Evolutionary conservation across 75 land plant genomes (phyloP).

Genomic region (Gnetum montanum): DNA sequence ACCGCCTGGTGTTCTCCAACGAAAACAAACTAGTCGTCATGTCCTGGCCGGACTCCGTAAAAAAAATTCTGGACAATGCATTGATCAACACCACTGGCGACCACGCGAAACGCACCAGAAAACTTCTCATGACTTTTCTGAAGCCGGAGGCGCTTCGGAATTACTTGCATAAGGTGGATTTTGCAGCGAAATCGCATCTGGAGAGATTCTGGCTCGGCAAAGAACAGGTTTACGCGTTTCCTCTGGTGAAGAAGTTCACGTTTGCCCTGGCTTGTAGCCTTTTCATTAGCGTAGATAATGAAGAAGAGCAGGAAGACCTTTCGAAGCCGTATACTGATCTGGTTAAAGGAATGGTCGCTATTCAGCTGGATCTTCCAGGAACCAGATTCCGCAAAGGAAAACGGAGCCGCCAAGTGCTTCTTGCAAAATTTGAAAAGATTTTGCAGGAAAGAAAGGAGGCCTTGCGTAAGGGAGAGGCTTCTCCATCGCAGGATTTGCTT

Average conservation of each 20-base stretch:
- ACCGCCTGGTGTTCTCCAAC: conserved; percentile 34
- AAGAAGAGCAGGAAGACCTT: not conserved
- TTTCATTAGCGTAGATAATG: conserved; percentile 12
- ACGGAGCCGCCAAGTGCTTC: conserved; percentile 1
- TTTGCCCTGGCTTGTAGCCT: not conserved
- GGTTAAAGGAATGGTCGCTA: conserved; percentile 6
- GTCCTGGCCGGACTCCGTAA: conserved; percentile 28
- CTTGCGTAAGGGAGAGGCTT: conserved; percentile 3
- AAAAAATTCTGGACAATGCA: not conserved
- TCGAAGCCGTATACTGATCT: not conserved
- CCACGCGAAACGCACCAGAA: not conserved
- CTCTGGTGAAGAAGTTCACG: not conserved
- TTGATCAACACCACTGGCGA: not conserved
- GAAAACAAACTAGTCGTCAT: conserved; percentile 40
- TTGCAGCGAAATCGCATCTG: not conserved
- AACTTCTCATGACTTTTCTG: conserved; percentile 14
- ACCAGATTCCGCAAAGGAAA: conserved; percentile 18
- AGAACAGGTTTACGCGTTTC: not conserved
- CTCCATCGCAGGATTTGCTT: conserved; percentile 19
- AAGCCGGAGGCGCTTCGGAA: conserved; percentile 17
- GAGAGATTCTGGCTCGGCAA: not conserved
- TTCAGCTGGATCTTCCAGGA: conserved; percentile 31
- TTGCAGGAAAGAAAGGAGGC: conserved; percentile 15
- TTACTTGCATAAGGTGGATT: not conserved
- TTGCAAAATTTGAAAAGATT: not conserved